phyloP scores from a whole-genome alignment of 805 yeast genomes.

The Phaffomyces thermotolerans region DNA sequence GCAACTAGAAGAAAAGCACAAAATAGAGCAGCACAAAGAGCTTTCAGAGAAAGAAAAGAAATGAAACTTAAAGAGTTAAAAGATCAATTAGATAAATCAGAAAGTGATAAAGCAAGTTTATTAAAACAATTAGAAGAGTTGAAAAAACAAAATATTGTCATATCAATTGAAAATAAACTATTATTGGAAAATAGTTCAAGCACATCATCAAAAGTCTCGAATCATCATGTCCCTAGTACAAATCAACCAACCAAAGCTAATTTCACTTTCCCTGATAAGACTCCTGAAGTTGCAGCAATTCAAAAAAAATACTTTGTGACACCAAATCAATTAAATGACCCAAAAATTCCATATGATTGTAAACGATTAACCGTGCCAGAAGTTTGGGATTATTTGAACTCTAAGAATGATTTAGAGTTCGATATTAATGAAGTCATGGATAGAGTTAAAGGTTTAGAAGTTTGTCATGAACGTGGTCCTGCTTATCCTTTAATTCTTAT shows the following conservation, averaged over 20 bases:
- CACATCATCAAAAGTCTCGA: background rate
- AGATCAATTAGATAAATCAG: conserved; percentile 48
- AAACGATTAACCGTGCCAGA: conserved; percentile 66
- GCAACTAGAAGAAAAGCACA: conserved; percentile 71
- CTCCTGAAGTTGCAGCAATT: background rate
- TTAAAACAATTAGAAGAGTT: conserved; percentile 42
- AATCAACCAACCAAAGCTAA: background rate
- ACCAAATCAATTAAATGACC: conserved; percentile 18
- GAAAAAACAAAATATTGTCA: conserved; percentile 46
- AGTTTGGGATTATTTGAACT: conserved; percentile 73
- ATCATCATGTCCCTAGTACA: background rate
- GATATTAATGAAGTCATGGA: conserved; percentile 56
- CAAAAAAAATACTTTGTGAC: conserved; percentile 6
- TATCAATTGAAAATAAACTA: conserved; percentile 56
- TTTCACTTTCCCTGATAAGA: conserved; percentile 10
- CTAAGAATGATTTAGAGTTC: conserved; percentile 38
- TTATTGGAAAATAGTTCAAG: conserved; percentile 31
- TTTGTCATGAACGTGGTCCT: conserved; percentile 77
- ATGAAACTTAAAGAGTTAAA: conserved; percentile 71
- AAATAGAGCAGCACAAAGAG: conserved; percentile 95
- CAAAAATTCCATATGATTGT: conserved; percentile 20
- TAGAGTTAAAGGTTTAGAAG: conserved; percentile 56
- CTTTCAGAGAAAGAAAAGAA: conserved; percentile 92
- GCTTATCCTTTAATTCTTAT: conserved; percentile 45
- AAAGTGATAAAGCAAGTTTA: conserved; percentile 42